Evolutionary conservation across 2,329 filamentous ascomycete genomes (phyloP).

Genomic region (Exserohilum turcica): DNA sequence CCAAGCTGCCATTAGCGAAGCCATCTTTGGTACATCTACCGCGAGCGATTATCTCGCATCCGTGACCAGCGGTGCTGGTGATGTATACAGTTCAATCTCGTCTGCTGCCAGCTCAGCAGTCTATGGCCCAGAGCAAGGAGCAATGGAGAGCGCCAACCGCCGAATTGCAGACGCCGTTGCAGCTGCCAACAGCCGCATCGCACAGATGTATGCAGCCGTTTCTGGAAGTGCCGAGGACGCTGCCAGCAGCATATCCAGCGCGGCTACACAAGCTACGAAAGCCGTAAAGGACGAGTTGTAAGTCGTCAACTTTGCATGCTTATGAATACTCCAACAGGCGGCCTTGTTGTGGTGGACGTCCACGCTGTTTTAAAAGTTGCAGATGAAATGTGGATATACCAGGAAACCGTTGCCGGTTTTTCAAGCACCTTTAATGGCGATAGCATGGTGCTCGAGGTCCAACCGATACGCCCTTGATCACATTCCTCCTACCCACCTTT

Average conservation of each 20-base stretch:
- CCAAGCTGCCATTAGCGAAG: constrained; percentile 59
- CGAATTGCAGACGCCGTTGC: constrained; percentile 51
- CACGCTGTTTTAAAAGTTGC: not conserved
- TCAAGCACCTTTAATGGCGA: not conserved
- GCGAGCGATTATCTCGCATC: constrained; percentile 51
- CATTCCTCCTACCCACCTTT: no score
- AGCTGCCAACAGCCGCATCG: constrained; percentile 52
- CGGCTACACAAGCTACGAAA: constrained; percentile 48
- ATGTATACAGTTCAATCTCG: constrained; percentile 25
- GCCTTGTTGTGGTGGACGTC: not conserved
- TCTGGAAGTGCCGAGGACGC: constrained; percentile 52
- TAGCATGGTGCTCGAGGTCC: not conserved
- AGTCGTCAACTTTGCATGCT: not conserved
- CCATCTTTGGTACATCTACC: constrained; percentile 63
- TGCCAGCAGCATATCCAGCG: constrained; percentile 52
- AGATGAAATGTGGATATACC: not conserved
- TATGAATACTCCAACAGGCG: not conserved
- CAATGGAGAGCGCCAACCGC: constrained; percentile 53
- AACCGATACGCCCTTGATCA: no score
- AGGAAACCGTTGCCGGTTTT: not conserved
- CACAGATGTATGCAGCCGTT: constrained; percentile 46
- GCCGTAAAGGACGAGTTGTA: constrained; percentile 60
- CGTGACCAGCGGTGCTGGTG: constrained; percentile 51
- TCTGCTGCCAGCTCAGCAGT: constrained; percentile 51
- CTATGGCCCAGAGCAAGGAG: constrained; percentile 55